Evolutionary conservation across 2,329 filamentous ascomycete species (phyloP), one percentile per base, ranked within the genome.

Genomic region (Rhinocladiella mackenziei): DNA sequence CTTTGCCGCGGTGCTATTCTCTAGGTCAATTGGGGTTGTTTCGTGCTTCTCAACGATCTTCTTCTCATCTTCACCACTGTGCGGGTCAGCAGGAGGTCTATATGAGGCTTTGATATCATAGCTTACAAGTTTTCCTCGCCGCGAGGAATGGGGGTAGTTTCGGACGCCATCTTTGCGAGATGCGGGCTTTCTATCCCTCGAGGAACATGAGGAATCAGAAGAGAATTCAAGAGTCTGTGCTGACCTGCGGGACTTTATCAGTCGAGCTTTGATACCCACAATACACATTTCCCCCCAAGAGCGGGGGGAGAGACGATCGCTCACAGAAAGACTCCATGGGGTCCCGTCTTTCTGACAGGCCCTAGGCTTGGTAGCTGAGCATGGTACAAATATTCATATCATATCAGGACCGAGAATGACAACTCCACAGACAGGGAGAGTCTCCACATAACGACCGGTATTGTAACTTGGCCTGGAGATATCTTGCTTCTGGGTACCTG

Each of bases 1-100:
- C 48, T 51, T 51, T 36, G 48, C 48, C 8, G 48, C 31, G 10
- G 35, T 23, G 28, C 39, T 51, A 18, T 41, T 34, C 7, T 43
- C 15, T 15, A 47, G 9, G 17, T 51, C 43, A 20, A 51, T 25
- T 26, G 47, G 40, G 13, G 29, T 17, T 17, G 39, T 36, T 15
- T 26, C 35, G 13, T 43, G 33, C 30, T 47, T 47, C 26, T 51
- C 43, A 10, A 34, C 43, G 13, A 51, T 20, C 13, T 47, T 33
- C 31, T 51, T 51, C 28, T 51, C 48, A 13, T 46, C 43, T 6
- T 34, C 47, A n/a, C 29, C 36, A 18, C 40, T 50, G 11, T 10
- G 4, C 17, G 13, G 4, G 29, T 48, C 18, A 48, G 34, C 34
- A 15, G 13, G 2, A 17, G 4, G 28, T 14, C 18, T 17, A 6